Base-by-base conservation (phyloP, 371 early-diverging fungal species). In the Rhizomucor miehei region DNA sequence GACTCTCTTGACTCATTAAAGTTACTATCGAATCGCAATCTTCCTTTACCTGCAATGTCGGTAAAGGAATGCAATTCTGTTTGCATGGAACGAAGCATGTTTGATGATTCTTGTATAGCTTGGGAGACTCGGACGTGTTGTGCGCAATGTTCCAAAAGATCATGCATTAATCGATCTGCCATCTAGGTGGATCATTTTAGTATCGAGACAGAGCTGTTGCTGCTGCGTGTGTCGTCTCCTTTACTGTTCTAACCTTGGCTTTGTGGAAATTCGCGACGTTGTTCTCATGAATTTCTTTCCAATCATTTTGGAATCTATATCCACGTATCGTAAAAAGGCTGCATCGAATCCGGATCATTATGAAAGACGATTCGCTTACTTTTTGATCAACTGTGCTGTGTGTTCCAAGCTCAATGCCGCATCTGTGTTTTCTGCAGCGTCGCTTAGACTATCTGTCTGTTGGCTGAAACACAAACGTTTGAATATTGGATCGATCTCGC, bases 251-350 rank as follows among this genome's bases (percentile, higher is more conserved):
- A 53, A 73, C 73, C 34, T 51, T 37, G 17, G 66, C 59, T 36
- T 66, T 66, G 23, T 57, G 13, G 41, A 64, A 52, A 51, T 69
- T 75, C 10, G 35, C 36, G 20, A 43, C 35, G 16, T 69, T 66
- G 8, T 34, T 39, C 11, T 51, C 25, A 29, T 65, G 71, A 14
- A 75, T 62, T 8, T 40, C 56, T 20, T 55, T 25, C 61, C 60
- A 64, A 21, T 62, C 64, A 29, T 62, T 21, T 17, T 63, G 52
- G 2, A 66, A 16, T 24, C 57, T 66, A 37, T 29, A 14, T 0
- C n/a, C 11, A 29, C 48, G 13, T 34, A 13, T 24, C 37, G 11
- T 36, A 35, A 21, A 23, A 20, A 10, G n/a, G 1, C 23, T 24
- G 44, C 19, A 45, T 38, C 6, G 38, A 24, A 13, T 36, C n/a